Conservation (phyloP, 192 early-diverging fungal species). For the Coemansia furcata region DNA sequence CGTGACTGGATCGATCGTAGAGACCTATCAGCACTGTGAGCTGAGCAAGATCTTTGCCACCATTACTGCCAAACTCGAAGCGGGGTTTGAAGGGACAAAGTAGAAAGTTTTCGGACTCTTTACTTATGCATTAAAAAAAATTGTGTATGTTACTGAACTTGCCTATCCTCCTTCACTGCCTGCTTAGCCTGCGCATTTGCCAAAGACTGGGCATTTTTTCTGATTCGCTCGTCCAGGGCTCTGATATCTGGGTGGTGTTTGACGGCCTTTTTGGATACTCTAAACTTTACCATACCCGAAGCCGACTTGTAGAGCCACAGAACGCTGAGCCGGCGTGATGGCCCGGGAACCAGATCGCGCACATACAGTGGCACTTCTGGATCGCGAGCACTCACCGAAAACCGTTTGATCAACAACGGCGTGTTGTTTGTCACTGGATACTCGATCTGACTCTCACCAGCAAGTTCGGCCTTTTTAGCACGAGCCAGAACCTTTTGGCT, state of each 20-base stretch:
- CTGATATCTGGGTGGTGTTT: conserved; percentile 43
- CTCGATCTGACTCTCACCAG: conserved; percentile 31
- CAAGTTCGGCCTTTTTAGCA: conserved; percentile 8
- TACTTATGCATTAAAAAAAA: background rate
- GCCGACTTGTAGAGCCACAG: conserved; percentile 25
- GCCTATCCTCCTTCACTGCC: background rate
- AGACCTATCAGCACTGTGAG: conserved; percentile 51
- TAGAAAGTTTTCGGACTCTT: background rate
- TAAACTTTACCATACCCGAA: conserved; percentile 6
- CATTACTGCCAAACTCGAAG: conserved; percentile 20
- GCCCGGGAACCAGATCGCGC: conserved; percentile 33
- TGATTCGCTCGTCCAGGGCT: conserved; percentile 32
- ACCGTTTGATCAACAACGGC: conserved; percentile 34
- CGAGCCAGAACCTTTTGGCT: conserved; percentile 8
- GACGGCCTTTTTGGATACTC: conserved; percentile 36
- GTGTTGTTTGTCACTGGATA: conserved; percentile 33
- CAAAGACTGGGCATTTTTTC: conserved; percentile 10
- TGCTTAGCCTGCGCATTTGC: background rate
- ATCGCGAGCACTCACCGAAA: conserved; percentile 21
- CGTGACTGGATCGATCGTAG: conserved; percentile 40
- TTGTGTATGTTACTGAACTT: background rate
- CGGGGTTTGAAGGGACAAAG: conserved; percentile 5
- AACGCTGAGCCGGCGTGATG: conserved; percentile 28
- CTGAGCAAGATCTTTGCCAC: conserved; percentile 43
- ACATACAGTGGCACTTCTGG: conserved; percentile 24